phyloP scores from a whole-genome alignment of 116 monocot species.

The Papilionanthe hybrid region DNA sequence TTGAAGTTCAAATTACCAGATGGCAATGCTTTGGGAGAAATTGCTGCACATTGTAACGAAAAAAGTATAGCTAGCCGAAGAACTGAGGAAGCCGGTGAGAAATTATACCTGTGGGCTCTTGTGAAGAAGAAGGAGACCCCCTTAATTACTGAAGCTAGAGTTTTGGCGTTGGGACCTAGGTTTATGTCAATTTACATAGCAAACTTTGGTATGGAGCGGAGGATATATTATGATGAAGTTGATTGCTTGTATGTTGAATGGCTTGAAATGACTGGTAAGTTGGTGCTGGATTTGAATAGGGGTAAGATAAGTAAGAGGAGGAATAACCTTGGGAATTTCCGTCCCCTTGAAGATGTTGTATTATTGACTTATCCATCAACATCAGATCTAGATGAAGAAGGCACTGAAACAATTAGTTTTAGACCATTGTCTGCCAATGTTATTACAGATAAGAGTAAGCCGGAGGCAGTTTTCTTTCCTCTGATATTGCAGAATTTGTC shows the following conservation, averaged over 20 bases:
- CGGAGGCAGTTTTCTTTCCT: constrained; percentile 50
- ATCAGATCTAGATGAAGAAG: constrained; percentile 19
- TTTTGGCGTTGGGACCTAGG: constrained; percentile 76
- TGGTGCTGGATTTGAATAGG: constrained; percentile 58
- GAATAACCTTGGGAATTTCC: constrained; percentile 16
- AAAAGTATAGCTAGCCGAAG: constrained; percentile 64
- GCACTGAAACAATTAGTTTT: constrained; percentile 2
- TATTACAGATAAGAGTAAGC: constrained; percentile 11
- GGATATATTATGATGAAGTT: constrained; percentile 75
- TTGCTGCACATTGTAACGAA: constrained; percentile 79
- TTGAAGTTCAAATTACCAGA: constrained; percentile 52
- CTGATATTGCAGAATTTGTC: constrained; percentile 56
- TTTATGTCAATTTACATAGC: constrained; percentile 89
- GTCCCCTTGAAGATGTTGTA: constrained; percentile 48
- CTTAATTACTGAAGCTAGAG: constrained; percentile 65
- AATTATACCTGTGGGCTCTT: constrained; percentile 73
- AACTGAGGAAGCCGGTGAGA: constrained; percentile 74
- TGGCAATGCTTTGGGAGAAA: constrained; percentile 47
- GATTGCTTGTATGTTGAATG: constrained; percentile 65
- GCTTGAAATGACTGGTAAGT: constrained; percentile 59
- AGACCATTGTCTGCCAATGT: background rate
- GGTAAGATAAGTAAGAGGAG: constrained; percentile 25
- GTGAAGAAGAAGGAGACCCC: constrained; percentile 69
- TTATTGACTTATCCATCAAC: constrained; percentile 39
- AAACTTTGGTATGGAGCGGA: constrained; percentile 61